Base-by-base conservation (phyloP, 305 asterid genomes). In the Solanum hybrid region DNA sequence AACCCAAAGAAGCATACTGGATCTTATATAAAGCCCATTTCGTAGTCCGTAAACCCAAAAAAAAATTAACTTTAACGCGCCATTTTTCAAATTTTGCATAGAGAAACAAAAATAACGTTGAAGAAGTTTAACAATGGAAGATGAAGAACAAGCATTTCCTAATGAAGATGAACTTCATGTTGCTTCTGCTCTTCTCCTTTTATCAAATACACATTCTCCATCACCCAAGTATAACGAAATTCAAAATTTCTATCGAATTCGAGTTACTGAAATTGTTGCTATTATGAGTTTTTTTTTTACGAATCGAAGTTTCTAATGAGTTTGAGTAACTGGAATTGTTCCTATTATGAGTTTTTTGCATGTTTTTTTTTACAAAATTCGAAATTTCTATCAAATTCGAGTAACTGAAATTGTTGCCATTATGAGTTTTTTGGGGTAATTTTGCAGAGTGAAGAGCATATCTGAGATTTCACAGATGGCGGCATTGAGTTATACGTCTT, bases 121-220 rank as follows among this genome's bases (percentile, higher is more conserved):
- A 37, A 79, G 57, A 79, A 79, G 57, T 37, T n/a, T n/a, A 87
- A 87, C 85, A 87, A 87, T 87, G 89, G 89, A 74, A 75, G 86
- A 91, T 90, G 89, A 94, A 36, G 91, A 85, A 88, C 89, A 89
- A 87, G 95, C 96, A 90, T 97, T 96, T 93, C 98, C 98, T 74
- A 90, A 93, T 34, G 88, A 86, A 82, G 86, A 91, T 74, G 99
- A 96, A 88, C 94, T 91, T 90, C 93, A 88, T 16, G 98, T 93
- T 77, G 98, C 98, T 92, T 95, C 98, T 57, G 95, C 97, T 57
- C 98, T 97, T 61, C 96, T 97, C 89, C 95, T 95, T 84, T 98
- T 97, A 78, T 93, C 96, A 78, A 67, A 93, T 79, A 40, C 84
- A 87, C 33, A 3, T 22, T 88, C 89, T 39, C 86, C 89, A 12